Evolutionary conservation across 805 yeast genomes (phyloP).

Genomic region (Metschnikowia lunata): DNA sequence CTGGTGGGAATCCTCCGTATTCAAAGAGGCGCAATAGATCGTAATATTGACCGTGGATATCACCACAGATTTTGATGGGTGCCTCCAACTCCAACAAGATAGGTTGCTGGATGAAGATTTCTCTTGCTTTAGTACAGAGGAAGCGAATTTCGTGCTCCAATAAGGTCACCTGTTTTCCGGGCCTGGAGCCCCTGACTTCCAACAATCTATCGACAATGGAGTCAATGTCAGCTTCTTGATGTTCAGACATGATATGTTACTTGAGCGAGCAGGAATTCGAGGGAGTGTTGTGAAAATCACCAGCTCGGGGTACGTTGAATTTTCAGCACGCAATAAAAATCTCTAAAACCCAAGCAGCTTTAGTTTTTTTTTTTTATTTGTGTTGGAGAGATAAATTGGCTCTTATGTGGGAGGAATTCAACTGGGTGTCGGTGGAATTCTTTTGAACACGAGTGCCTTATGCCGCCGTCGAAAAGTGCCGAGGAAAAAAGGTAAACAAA

Average conservation of each 20-base stretch:
- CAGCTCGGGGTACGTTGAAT: neutral
- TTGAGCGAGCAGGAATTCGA: neutral
- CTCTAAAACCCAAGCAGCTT: no score
- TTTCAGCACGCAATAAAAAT: neutral
- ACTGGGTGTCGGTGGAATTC: conserved; percentile 4
- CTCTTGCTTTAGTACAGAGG: conserved; percentile 96
- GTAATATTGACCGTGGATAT: conserved; percentile 97
- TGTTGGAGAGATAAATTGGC: neutral
- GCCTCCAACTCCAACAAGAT: conserved; percentile 93
- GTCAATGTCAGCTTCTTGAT: conserved; percentile 86
- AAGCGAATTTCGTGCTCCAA: conserved; percentile 92
- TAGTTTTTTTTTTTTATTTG: no score
- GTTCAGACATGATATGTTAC: conserved; percentile 28
- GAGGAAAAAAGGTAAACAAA: conserved; percentile 3
- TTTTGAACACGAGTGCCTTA: conserved; percentile 7
- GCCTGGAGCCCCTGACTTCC: conserved; percentile 97
- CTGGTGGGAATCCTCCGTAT: conserved; percentile 99
- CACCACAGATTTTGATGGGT: conserved; percentile 94
- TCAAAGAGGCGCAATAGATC: conserved; percentile 93
- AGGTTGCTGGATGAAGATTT: conserved; percentile 96
- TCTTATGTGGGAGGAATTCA: conserved; percentile 2
- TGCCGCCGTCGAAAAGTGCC: conserved; percentile 5
- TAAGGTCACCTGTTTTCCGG: conserved; percentile 93
- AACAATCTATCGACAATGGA: conserved; percentile 93
- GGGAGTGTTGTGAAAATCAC: neutral